Evolutionary conservation across 441 rosid genomes (phyloP).

Genomic region (Sinapis alba): DNA sequence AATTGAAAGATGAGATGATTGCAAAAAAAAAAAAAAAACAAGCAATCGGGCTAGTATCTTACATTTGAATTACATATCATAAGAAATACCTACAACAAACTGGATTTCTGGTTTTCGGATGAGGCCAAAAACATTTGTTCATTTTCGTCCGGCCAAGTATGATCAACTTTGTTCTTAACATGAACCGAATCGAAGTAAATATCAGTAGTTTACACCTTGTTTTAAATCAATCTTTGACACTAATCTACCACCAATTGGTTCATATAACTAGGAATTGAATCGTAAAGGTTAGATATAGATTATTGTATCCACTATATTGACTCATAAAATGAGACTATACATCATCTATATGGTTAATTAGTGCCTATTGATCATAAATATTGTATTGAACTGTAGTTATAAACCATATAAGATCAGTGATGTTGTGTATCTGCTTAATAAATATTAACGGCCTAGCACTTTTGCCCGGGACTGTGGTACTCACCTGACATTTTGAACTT

Average conservation of each 20-base stretch:
- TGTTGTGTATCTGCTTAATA: not conserved
- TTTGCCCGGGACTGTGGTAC: not conserved
- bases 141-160: too few relatives aligned
- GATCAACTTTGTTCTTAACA: too few relatives aligned
- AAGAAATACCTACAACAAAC: not conserved
- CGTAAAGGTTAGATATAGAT: not conserved
- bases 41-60: not conserved
- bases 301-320: not conserved
- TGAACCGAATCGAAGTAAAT: too few relatives aligned
- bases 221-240: too few relatives aligned
- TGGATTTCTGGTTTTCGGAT: not conserved
- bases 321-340: not conserved
- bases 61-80: not conserved
- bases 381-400: not conserved
- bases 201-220: too few relatives aligned
- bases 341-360: not conserved
- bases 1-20: not conserved
- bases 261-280: not conserved
- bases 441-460: not conserved
- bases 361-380: not conserved
- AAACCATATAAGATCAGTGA: not conserved
- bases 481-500: too few relatives aligned
- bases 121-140: not conserved
- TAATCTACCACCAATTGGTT: not conserved
- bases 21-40: not conserved